phyloP scores from a whole-genome alignment of 768 basidiomycete species.

The Saitozyma podzolica region DNA sequence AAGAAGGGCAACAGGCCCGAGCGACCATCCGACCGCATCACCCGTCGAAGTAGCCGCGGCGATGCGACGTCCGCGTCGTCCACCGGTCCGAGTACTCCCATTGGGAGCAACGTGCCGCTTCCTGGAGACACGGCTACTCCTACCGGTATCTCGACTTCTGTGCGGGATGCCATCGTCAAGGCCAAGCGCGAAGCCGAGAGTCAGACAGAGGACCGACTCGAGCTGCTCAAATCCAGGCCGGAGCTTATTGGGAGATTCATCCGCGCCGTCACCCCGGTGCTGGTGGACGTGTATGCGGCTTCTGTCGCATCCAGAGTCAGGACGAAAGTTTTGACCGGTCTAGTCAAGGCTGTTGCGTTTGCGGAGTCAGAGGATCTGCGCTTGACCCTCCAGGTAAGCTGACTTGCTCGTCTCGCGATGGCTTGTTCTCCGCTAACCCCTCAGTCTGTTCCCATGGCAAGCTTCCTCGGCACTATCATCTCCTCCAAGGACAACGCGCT shows the following conservation, averaged over 20 bases:
- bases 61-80: slow-evolving; percentile 22
- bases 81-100: slow-evolving; percentile 26
- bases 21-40: slow-evolving; percentile 14
- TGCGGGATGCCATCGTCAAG: slow-evolving; percentile 19
- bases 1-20: slow-evolving; percentile 55
- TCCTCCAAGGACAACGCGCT: slow-evolving; percentile 88
- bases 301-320: slow-evolving; percentile 85
- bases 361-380: slow-evolving; percentile 73
- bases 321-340: slow-evolving; percentile 79
- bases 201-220: slow-evolving; percentile 62
- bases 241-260: slow-evolving; percentile 81
- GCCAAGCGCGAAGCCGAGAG: slow-evolving; percentile 53
- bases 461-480: slow-evolving; percentile 89
- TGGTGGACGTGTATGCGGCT: slow-evolving; percentile 99
- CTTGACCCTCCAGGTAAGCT: slow-evolving; percentile 70
- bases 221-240: slow-evolving; percentile 69
- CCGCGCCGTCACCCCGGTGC: slow-evolving; percentile 83
- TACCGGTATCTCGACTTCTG: slow-evolving; percentile 42
- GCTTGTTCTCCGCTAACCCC: too few relatives aligned
- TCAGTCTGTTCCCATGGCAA: slow-evolving; percentile 89
- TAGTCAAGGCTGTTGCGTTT: slow-evolving; percentile 90
- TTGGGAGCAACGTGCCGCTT: slow-evolving; percentile 19
- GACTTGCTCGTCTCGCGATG: too few relatives aligned
- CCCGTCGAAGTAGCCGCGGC: slow-evolving; percentile 43
- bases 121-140: slow-evolving; percentile 19